Conservation (phyloP, 2,329 filamentous ascomycete genomes). For the Pseudohalonectria lignicola region DNA sequence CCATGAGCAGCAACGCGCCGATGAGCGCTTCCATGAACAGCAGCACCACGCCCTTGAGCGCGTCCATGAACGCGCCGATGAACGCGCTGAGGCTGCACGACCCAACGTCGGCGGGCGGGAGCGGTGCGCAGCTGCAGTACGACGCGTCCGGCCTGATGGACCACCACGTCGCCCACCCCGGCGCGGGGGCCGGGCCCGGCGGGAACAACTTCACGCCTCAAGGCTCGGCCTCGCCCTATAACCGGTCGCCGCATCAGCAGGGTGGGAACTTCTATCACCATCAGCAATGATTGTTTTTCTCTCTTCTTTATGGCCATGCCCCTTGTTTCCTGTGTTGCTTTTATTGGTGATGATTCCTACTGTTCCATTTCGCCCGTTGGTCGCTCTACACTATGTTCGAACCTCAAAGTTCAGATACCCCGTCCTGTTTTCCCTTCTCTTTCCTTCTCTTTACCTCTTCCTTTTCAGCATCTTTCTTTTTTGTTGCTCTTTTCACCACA, state of each 20-base stretch:
- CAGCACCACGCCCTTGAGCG: too few relatives aligned
- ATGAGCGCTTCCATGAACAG: too few relatives aligned
- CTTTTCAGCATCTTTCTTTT: background rate
- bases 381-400: too few relatives aligned
- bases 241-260: conserved; percentile 26
- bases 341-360: background rate
- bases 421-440: conserved; percentile 8
- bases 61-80: too few relatives aligned
- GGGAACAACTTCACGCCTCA: conserved; percentile 24
- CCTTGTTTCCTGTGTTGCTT: too few relatives aligned
- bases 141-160: conserved; percentile 19
- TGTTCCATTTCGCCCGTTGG: background rate
- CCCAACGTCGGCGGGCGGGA: conserved; percentile 7
- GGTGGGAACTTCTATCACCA: conserved; percentile 17
- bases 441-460: conserved; percentile 6
- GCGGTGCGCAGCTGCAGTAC: too few relatives aligned
- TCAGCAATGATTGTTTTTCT: too few relatives aligned
- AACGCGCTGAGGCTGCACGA: conserved; percentile 27
- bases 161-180: conserved; percentile 8
- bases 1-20: too few relatives aligned
- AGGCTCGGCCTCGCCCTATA: conserved; percentile 30
- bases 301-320: too few relatives aligned
- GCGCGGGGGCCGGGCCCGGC: conserved; percentile 14
- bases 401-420: conserved; percentile 2
- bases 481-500: background rate